Percentiles rank a stretch among this genome's conserved stretches.
phyloP scores from a whole-genome alignment of 768 basidiomycete species.

The Phylloporus sp. region DNA sequence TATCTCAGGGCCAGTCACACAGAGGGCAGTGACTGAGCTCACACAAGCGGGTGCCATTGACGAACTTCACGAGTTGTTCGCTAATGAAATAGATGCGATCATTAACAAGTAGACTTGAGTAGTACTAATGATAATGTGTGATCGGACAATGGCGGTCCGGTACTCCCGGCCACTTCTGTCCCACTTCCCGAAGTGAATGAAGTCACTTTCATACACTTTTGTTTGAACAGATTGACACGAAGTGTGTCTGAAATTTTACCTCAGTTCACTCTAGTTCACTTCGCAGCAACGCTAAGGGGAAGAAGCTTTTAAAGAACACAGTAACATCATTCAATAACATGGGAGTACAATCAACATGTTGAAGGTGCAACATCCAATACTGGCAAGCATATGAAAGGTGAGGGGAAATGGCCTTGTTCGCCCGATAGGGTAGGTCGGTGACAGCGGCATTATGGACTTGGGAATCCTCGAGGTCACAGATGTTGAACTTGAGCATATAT shows the following conservation, averaged over 20 bases:
- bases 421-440: too few relatives aligned
- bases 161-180: not conserved
- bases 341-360: too few relatives aligned
- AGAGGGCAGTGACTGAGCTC: not conserved
- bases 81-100: not conserved
- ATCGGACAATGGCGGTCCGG: not conserved
- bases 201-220: not conserved
- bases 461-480: too few relatives aligned
- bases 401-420: too few relatives aligned
- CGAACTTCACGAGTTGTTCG: not conserved
- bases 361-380: too few relatives aligned
- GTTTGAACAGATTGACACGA: not conserved
- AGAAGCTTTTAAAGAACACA: too few relatives aligned
- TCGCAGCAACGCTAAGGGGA: slow-evolving; percentile 1
- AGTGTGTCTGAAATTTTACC: not conserved
- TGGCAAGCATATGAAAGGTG: too few relatives aligned
- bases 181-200: not conserved
- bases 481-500: too few relatives aligned
- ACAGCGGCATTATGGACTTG: too few relatives aligned
- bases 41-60: not conserved
- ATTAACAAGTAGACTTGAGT: not conserved
- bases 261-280: not conserved
- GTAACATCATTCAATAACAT: too few relatives aligned
- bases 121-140: not conserved
- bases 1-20: not conserved